These are phyloP conservation scores for Aspergillus nanangensis DNA, from an alignment of 495 filamentous ascomycete genomes.

Conservation along the genomic window DNA sequence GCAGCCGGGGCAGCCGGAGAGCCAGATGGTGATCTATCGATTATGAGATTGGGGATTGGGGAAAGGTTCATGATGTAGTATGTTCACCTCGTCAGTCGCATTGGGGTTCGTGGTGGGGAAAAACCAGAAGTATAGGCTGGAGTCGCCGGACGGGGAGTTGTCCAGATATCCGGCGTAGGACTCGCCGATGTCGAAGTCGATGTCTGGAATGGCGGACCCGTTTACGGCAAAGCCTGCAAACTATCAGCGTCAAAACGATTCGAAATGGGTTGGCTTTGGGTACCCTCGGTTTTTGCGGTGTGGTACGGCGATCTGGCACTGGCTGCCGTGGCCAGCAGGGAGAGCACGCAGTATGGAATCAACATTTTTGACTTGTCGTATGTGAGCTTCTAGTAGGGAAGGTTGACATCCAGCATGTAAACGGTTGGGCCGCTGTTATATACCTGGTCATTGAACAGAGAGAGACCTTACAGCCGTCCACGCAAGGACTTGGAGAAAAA, in stretches of 20 bases:
- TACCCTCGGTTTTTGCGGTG: neutral
- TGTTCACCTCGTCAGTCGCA: slow-evolving; percentile 59
- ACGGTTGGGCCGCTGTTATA: too few species aligned
- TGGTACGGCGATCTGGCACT: too few species aligned
- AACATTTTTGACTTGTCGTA: too few species aligned
- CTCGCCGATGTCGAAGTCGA: slow-evolving; percentile 72
- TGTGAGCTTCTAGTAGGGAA: too few species aligned
- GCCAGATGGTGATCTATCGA: slow-evolving; percentile 58
- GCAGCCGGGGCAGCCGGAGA: slow-evolving; percentile 70
- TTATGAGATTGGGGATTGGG: neutral
- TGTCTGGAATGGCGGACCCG: slow-evolving; percentile 63
- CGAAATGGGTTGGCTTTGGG: neutral
- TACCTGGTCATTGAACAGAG: too few species aligned
- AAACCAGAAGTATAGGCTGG: slow-evolving; percentile 76
- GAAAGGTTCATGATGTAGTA: too few species aligned
- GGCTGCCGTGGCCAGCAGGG: too few species aligned
- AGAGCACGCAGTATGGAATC: too few species aligned
- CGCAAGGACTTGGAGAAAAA: too few species aligned
- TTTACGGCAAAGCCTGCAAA: slow-evolving; percentile 57
- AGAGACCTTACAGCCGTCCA: too few species aligned
- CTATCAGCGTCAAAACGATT: neutral
- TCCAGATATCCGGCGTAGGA: slow-evolving; percentile 71
- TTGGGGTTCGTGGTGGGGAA: slow-evolving; percentile 57
- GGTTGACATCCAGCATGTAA: too few species aligned
- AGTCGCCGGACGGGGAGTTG: slow-evolving; percentile 50